A percentile compares a stretch with the other conserved stretches of the same genome.
Evolutionary conservation across 2,329 filamentous ascomycete genomes (phyloP).

Genomic region (Aspergillus fructus): DNA sequence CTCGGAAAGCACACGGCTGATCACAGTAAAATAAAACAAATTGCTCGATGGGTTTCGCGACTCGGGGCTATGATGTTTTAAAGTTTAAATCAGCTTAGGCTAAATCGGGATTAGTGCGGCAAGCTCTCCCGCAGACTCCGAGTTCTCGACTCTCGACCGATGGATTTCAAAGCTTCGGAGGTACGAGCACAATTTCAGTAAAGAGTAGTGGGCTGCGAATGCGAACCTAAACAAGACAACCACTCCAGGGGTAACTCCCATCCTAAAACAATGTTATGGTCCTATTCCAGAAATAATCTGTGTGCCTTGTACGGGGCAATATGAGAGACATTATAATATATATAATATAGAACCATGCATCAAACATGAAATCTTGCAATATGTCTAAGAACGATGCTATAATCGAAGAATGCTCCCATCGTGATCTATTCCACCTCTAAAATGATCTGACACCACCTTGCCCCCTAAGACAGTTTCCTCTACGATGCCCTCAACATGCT

Average conservation of each 20-base stretch:
- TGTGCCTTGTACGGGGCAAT: no score
- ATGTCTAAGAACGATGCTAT: conserved; percentile 15
- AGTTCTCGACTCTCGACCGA: background rate
- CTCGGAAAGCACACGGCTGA: background rate
- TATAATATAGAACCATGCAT: no score
- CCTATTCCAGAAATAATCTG: no score
- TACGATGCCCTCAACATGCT: conserved; percentile 87
- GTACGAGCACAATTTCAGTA: background rate
- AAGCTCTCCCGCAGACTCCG: background rate
- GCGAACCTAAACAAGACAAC: no score
- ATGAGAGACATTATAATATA: no score
- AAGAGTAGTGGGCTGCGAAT: no score
- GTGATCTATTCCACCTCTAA: conserved; percentile 83
- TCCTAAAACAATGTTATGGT: no score
- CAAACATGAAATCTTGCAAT: background rate
- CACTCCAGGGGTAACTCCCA: no score
- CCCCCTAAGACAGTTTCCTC: conserved; percentile 83
- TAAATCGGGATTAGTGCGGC: conserved; percentile 1
- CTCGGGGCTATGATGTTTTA: conserved; percentile 2
- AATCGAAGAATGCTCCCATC: conserved; percentile 68
- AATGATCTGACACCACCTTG: conserved; percentile 77
- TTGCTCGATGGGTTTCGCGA: background rate
- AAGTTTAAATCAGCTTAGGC: background rate
- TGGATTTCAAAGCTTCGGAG: background rate
- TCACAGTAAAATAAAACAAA: background rate